These are phyloP conservation scores for Penium margaritaceum DNA, from an alignment of 139 green algal genomes.

Conservation along the genomic window DNA sequence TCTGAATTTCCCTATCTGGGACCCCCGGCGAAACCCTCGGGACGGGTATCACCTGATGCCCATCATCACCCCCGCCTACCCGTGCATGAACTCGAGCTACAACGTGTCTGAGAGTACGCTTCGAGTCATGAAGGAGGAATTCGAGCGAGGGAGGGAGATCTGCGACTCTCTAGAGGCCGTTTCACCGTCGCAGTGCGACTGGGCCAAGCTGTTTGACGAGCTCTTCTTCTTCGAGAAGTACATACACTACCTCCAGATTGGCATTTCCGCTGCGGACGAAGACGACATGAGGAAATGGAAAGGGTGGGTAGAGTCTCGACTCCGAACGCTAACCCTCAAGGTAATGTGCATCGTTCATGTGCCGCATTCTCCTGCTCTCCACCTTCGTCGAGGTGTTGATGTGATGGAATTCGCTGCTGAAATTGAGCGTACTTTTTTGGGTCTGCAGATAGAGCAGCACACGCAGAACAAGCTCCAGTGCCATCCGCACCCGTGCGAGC, in stretches of 20 bases:
- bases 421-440: too few species aligned
- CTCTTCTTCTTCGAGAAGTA: conserved; percentile 67
- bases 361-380: too few species aligned
- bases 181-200: conserved; percentile 44
- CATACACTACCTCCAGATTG: conserved; percentile 78
- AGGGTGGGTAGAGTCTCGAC: conserved; percentile 74
- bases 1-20: conserved; percentile 62
- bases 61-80: conserved; percentile 95
- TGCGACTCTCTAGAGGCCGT: conserved; percentile 48
- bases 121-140: conserved; percentile 66
- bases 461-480: conserved; percentile 49
- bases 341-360: too few species aligned
- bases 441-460: conserved; percentile 60
- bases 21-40: conserved; percentile 67
- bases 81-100: conserved; percentile 86
- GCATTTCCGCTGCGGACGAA: conserved; percentile 63
- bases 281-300: conserved; percentile 73
- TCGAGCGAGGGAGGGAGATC: conserved; percentile 53
- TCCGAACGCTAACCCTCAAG: conserved; percentile 61
- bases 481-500: conserved; percentile 60
- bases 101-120: conserved; percentile 81
- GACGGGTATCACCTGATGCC: conserved; percentile 81
- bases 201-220: conserved; percentile 62
- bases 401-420: too few species aligned
- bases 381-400: too few species aligned